A percentile compares a stretch with the other conserved stretches of the same genome.
Evolutionary conservation across 176 grass and related monocot species (phyloP).

Genomic region (Bonia amplexicaulis): DNA sequence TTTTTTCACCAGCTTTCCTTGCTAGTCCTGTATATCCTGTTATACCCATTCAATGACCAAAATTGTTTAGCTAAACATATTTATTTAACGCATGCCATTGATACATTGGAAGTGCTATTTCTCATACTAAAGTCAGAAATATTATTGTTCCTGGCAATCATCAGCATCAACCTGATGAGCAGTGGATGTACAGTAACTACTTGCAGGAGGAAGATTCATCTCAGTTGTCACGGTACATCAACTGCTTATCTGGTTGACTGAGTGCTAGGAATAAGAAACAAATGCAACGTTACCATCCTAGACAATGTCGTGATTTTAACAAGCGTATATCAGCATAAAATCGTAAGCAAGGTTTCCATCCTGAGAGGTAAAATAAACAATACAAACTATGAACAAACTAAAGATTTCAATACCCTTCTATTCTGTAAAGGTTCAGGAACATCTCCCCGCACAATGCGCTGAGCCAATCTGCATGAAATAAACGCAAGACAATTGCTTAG

Average conservation of each 20-base stretch:
- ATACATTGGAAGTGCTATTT: background rate
- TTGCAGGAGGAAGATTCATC: background rate
- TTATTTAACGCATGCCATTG: background rate
- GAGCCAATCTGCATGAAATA: slow-evolving; percentile 60
- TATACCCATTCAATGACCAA: background rate
- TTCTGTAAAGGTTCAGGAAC: slow-evolving; percentile 88
- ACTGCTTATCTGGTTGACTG: background rate
- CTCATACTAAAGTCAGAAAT: background rate
- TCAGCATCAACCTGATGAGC: background rate
- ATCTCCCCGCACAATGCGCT: slow-evolving; percentile 87
- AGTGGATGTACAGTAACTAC: background rate
- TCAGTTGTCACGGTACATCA: background rate
- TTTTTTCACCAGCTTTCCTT: background rate
- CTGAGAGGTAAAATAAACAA: slow-evolving; percentile 5
- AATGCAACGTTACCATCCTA: background rate
- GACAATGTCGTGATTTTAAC: background rate
- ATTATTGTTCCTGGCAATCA: background rate
- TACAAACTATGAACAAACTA: background rate
- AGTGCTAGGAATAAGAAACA: background rate
- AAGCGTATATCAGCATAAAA: background rate
- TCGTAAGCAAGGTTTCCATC: background rate
- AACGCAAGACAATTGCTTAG: slow-evolving; percentile 24
- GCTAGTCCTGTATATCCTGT: background rate
- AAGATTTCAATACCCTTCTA: slow-evolving; percentile 60
- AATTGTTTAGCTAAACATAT: background rate